Base-by-base conservation (phyloP, 768 basidiomycete species). In the Phylloporus rhodoxanthus region DNA sequence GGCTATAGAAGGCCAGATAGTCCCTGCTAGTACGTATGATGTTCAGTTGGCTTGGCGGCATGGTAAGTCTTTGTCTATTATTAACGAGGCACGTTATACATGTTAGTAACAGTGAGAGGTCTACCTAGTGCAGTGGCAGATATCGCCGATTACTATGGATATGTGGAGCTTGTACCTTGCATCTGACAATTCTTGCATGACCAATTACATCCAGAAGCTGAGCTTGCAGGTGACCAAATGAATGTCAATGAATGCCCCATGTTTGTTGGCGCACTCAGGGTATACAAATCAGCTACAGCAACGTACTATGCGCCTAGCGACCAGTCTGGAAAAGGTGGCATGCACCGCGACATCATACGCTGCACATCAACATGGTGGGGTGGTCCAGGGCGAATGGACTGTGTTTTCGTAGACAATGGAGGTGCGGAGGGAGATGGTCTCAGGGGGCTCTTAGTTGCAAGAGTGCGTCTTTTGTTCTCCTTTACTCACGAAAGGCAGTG, bases 391-490 rank as follows among this genome's bases (percentile, higher is more conserved):
- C 48, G 49, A 6, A 15, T 50, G 21, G 55, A 55, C 45, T 65
- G 60, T 45, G 55, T 50, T 1, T 62, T 65, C 20, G 39, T 48
- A 0, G 47, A 48, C n/a, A 28, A 50, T 67, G 23, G 53, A 49
- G 2, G 44, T 48, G n/a, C 51, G 61, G 40, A 39, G 26, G 14
- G 59, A 60, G 5, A 50, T 66, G 36, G 43, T 2, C 15, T 48
- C 4, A 3, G 2, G 2, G 39, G 47, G 8, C 7, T 48, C 6
- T 9, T 54, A 21, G 55, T 62, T 26, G 67, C 51, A 4, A 52
- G 54, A 11, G 60, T 69, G 2, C 43, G 45, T 11, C 59, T 67
- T 4, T 61, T 69, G n/a, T 61, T 70, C 29, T 65, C 65, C 8
- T 61, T 70, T 40, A 47, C 25, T 19, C 53, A 59, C 44, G 15